Evolutionary conservation across 192 early-diverging fungal genomes (phyloP), one percentile per base, ranked within the genome.

Genomic region (Linnemannia exigua): DNA sequence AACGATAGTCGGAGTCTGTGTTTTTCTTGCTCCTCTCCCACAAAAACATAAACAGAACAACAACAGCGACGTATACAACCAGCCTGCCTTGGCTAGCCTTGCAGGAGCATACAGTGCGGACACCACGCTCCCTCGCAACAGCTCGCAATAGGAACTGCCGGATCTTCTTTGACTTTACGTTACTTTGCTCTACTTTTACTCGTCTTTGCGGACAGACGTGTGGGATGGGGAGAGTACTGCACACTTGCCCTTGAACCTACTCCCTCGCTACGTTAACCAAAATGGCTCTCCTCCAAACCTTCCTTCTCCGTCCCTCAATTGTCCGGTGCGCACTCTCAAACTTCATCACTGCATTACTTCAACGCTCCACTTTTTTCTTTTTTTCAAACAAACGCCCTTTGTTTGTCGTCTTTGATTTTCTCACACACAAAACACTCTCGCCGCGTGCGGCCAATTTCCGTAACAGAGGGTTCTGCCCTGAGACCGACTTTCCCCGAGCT

Each of bases 371-470:
- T 69, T 38, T 63, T 77, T 68, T 37, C n/a, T 44, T 47, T 31
- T 44, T 50, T 47, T 38, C 38, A 77, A 44, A 47, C n/a, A 47
- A 67, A 70, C 69, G 76, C 75, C 75, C 66, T 66, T 25, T 31
- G 37, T 5, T n/a, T n/a, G n/a, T n/a, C n/a, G n/a, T n/a, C n/a
- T n/a, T 77, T 77, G 67, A 54, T 11, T 63, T 63, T 63, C 28
- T 44, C 41, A 44, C 41, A 44, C 41, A 44, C 41, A 44, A 44
- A 44, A 25, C 4, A 63, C 58, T 31, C 58, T 63, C 58, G 76
- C 76, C 76, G 76, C 76, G 38, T 37, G 76, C 75, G 75, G 76
- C 68, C 54, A 70, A 77, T 58, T 77, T 67, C 20, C 33, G 28
- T 51, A 41, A 46, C 1, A 31, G 9, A 25, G 54, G 8, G 28